phyloP scores from a whole-genome alignment of 192 early-diverging fungal species.

The Jimgerdemannia lactiflua region DNA sequence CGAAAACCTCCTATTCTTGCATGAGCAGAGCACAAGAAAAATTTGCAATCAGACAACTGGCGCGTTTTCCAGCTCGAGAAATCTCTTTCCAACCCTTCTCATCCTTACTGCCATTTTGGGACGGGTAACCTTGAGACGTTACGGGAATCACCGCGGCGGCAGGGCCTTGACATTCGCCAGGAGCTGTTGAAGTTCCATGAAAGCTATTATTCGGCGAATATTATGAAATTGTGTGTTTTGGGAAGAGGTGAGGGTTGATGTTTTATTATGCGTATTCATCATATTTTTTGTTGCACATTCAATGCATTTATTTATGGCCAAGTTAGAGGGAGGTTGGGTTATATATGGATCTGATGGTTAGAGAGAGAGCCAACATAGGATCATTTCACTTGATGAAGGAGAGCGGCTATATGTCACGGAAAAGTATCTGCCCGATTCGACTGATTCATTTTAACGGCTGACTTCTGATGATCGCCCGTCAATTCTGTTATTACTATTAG shows the following conservation, averaged over 20 bases:
- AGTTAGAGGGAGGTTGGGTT: neutral
- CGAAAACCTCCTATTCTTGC: neutral
- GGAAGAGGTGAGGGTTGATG: slow-evolving; percentile 56
- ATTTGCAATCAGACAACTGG: slow-evolving; percentile 90
- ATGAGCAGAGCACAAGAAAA: slow-evolving; percentile 83
- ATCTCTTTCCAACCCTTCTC: slow-evolving; percentile 66
- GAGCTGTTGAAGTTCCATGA: slow-evolving; percentile 86
- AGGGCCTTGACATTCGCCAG: slow-evolving; percentile 80
- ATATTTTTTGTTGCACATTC: neutral
- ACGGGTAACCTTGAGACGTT: slow-evolving; percentile 91
- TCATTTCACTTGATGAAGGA: too few species aligned
- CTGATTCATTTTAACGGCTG: neutral
- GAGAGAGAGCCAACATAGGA: neutral
- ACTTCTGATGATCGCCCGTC: neutral
- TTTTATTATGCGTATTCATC: too few species aligned
- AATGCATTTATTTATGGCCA: neutral
- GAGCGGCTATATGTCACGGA: neutral
- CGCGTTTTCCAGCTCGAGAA: slow-evolving; percentile 87
- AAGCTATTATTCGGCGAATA: slow-evolving; percentile 91
- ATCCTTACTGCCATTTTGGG: slow-evolving; percentile 89
- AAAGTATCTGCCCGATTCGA: neutral
- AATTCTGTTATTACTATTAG: slow-evolving; percentile 31
- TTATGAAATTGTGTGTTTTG: slow-evolving; percentile 90
- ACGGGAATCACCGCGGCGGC: slow-evolving; percentile 52
- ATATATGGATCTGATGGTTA: neutral